A percentile compares a stretch with the other conserved stretches of the same genome.
Conservation (phyloP, 768 basidiomycete genomes). For the Podaxis sp. region DNA sequence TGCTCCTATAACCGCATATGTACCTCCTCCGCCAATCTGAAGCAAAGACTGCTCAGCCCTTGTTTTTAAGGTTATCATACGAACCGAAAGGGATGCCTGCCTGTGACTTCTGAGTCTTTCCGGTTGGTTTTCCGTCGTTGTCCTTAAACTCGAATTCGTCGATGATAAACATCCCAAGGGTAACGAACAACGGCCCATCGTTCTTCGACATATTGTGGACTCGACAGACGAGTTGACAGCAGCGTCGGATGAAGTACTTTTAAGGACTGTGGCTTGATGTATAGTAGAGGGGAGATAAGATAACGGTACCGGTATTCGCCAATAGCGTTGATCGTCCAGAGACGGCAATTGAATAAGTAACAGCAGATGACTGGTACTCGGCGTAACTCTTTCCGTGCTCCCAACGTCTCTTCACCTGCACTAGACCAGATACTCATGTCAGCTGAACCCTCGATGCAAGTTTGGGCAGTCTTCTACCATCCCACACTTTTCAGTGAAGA, state of each 20-base stretch:
- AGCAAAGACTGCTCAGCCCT: not conserved
- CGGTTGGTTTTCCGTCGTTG: slow-evolving; percentile 51
- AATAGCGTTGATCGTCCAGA: not conserved
- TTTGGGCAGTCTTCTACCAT: slow-evolving; percentile 44
- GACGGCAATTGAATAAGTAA: not conserved
- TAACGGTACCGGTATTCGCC: not conserved
- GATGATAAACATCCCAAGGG: slow-evolving; percentile 90
- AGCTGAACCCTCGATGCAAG: slow-evolving; percentile 32
- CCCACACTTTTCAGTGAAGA: slow-evolving; percentile 39
- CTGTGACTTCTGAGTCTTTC: slow-evolving; percentile 45
- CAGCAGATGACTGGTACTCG: not conserved
- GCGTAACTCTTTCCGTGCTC: not conserved
- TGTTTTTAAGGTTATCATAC: slow-evolving; percentile 8
- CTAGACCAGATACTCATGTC: slow-evolving; percentile 4
- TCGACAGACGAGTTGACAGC: not conserved
- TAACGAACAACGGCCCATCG: slow-evolving; percentile 41
- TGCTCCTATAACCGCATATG: slow-evolving; percentile 76
- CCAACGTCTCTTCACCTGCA: not conserved
- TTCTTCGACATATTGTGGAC: slow-evolving; percentile 17
- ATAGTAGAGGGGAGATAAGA: not conserved
- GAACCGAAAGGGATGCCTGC: slow-evolving; percentile 29
- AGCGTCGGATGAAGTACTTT: not conserved
- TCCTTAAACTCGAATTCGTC: slow-evolving; percentile 73
- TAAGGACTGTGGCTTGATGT: not conserved
- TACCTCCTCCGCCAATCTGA: slow-evolving; percentile 91